Evolutionary conservation across 352 stramenopile species (phyloP).

Genomic region (Pythium periplocum): DNA sequence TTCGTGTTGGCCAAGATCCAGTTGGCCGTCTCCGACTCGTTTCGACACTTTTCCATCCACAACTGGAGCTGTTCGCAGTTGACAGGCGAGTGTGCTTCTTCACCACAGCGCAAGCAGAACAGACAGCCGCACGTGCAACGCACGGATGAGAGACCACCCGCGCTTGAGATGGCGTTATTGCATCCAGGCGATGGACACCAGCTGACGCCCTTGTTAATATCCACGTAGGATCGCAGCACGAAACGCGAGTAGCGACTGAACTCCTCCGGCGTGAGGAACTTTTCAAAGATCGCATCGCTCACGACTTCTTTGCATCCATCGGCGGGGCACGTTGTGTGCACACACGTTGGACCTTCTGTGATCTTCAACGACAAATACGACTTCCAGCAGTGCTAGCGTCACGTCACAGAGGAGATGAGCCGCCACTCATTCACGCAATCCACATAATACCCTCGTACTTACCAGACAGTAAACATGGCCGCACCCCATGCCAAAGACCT

Average conservation of each 20-base stretch:
- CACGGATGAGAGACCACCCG: constrained; percentile 74
- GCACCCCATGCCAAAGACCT: constrained; percentile 93
- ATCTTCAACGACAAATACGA: constrained; percentile 85
- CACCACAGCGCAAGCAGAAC: constrained; percentile 92
- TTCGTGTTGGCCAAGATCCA: constrained; percentile 99
- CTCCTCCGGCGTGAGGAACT: constrained; percentile 59
- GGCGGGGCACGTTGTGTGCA: constrained; percentile 94
- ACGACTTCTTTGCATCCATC: constrained; percentile 93
- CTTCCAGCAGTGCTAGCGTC: constrained; percentile 73
- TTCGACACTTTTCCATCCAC: constrained; percentile 97
- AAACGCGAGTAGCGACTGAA: constrained; percentile 90
- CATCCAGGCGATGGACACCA: constrained; percentile 97
- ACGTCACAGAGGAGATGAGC: constrained; percentile 1
- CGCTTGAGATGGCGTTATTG: constrained; percentile 90
- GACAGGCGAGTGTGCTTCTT: constrained; percentile 95
- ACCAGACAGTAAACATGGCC: constrained; percentile 95
- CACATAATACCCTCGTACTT: constrained; percentile 42
- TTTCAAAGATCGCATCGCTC: constrained; percentile 59
- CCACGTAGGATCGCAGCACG: constrained; percentile 96
- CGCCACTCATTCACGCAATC: background rate
- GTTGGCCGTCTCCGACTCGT: constrained; percentile 98
- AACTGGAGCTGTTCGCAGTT: constrained; percentile 88
- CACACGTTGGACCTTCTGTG: constrained; percentile 90
- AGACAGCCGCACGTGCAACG: constrained; percentile 81
- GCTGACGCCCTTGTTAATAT: constrained; percentile 96